Base-by-base conservation (phyloP, 192 early-diverging fungal species). In the Rhizoclosmatium sp. region DNA sequence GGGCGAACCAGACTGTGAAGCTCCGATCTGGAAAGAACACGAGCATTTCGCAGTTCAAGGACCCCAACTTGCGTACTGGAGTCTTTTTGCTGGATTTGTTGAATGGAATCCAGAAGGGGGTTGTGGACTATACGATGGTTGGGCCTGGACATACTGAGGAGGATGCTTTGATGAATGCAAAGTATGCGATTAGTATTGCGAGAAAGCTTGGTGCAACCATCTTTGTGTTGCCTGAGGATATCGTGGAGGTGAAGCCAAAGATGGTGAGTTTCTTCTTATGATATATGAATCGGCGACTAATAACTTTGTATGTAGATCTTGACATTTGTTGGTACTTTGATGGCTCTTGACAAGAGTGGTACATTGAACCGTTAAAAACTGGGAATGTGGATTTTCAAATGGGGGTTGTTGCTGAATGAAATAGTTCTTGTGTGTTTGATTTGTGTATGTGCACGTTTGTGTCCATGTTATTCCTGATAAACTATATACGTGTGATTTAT, bases 121-220 rank as follows among this genome's bases (percentile, higher is more conserved):
- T 93, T 23, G 97, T 98, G 16, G 95, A 98, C 80, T 96, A 95
- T 81, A 87, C 87, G 44, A 87, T 97, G 70, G 93, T 97, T 19
- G 93, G 90, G 3, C 72, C 83, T 2, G 97, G 96, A 4, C 69
- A 48, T 59, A 84, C 83, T 69, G 94, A 97, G 23, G 96, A 98
- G 45, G 93, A 96, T 78, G 91, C 92, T 54, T 93, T 94, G 88
- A 80, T 95, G 78, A 99, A 98, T 78, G 95, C 96, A 59, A 95
- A 96, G 83, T 95, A 97, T 69, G 96, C 97, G 61, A 98, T 99
- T 69, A 97, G 96, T 4, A 96, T 98, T 88, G 98, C 98, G 23
- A 92, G 98, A 83, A 99, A 99, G 87, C 88, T 99, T 65, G 98
- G 98, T 23, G 97, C 98, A 14, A 97, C 96, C 47, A 99, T 99